phyloP scores from a whole-genome alignment of 2,329 filamentous ascomycete species.

The Conoideocrella luteorostrata region DNA sequence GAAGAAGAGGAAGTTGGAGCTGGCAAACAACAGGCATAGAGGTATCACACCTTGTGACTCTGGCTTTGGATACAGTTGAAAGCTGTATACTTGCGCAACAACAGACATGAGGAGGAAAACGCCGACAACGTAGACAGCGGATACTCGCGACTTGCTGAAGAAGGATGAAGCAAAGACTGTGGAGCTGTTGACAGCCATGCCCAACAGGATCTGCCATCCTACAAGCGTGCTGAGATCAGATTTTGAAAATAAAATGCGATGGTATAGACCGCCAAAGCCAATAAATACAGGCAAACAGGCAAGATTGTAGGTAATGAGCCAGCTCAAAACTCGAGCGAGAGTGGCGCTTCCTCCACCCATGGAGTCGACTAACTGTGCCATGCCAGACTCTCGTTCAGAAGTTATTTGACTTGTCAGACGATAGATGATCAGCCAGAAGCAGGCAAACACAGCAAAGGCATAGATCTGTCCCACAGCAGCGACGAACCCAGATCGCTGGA shows the following conservation, averaged over 20 bases:
- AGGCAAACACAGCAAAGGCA: constrained; percentile 18
- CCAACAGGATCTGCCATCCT: constrained; percentile 39
- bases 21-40: constrained; percentile 17
- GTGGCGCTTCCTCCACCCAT: constrained; percentile 37
- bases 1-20: constrained; percentile 19
- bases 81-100: constrained; percentile 12
- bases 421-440: constrained; percentile 16
- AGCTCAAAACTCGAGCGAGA: constrained; percentile 18
- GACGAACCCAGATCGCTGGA: too few relatives aligned
- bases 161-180: constrained; percentile 49
- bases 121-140: constrained; percentile 24
- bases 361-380: constrained; percentile 25
- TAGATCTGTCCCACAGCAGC: constrained; percentile 13
- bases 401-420: constrained; percentile 18
- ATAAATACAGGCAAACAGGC: constrained; percentile 31
- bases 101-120: constrained; percentile 23
- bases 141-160: constrained; percentile 26
- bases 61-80: constrained; percentile 5
- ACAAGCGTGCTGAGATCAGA: constrained; percentile 26
- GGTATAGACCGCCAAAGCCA: constrained; percentile 30
- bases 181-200: constrained; percentile 54
- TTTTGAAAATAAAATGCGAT: constrained; percentile 20
- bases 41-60: constrained; percentile 6
- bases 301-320: constrained; percentile 19
- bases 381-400: constrained; percentile 23